A percentile compares a stretch with the other conserved stretches of the same genome.
phyloP scores from a whole-genome alignment of 148 eudicot species.

The Rhododendron ferrugineum region DNA sequence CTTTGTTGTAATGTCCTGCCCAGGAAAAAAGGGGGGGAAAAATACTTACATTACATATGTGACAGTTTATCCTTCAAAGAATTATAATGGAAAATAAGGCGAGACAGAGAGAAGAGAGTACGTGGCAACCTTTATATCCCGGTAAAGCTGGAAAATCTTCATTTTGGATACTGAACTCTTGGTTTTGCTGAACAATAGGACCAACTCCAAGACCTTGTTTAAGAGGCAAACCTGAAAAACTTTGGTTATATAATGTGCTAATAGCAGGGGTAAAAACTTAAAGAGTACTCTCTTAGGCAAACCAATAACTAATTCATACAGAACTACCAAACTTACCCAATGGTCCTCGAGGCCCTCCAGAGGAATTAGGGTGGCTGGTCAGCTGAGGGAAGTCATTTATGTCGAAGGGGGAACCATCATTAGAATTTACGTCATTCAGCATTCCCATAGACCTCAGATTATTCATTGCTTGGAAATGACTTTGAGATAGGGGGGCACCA shows the following conservation, averaged over 20 bases:
- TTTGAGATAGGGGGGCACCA: slow-evolving; percentile 66
- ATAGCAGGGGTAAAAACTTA: slow-evolving; percentile 10
- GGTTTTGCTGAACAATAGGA: slow-evolving; percentile 91
- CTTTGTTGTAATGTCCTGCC: too few relatives aligned
- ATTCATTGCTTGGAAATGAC: slow-evolving; percentile 71
- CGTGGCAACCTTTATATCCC: slow-evolving; percentile 69
- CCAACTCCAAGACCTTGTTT: slow-evolving; percentile 91
- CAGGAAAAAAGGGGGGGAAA: too few relatives aligned
- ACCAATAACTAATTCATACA: not conserved
- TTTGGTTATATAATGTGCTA: slow-evolving; percentile 13
- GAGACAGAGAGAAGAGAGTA: not conserved
- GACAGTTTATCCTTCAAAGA: not conserved
- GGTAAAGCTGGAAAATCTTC: slow-evolving; percentile 99
- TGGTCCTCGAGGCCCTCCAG: slow-evolving; percentile 97
- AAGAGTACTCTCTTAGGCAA: not conserved
- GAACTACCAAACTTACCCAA: slow-evolving; percentile 39
- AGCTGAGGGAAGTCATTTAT: slow-evolving; percentile 95
- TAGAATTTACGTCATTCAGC: slow-evolving; percentile 75
- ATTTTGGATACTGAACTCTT: slow-evolving; percentile 94
- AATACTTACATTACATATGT: too few relatives aligned
- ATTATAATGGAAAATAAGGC: not conserved
- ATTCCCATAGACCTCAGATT: slow-evolving; percentile 77
- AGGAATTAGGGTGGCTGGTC: slow-evolving; percentile 80
- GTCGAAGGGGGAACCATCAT: slow-evolving; percentile 78
- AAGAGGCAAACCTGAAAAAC: slow-evolving; percentile 65